Percentiles rank a stretch among this genome's conserved stretches.
Evolutionary conservation across 345 rosid species (phyloP).

Genomic region (Euphorbia peplus): DNA sequence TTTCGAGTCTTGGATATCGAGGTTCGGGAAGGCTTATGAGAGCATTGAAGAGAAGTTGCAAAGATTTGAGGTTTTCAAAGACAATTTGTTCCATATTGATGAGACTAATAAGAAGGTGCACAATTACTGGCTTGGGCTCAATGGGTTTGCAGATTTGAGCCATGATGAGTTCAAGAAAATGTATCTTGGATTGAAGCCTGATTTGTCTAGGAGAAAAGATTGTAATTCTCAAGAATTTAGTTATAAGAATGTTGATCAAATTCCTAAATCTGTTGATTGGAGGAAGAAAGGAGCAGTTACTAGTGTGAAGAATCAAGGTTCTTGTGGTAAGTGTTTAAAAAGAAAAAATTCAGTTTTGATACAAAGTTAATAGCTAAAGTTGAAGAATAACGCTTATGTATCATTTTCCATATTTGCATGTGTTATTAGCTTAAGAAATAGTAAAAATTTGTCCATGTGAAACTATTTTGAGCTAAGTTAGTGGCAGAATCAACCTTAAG

Average conservation of each 20-base stretch:
- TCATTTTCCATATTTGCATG: too few species aligned
- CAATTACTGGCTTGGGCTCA: slow-evolving; percentile 33
- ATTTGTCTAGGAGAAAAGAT: slow-evolving; percentile 1
- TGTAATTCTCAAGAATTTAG: slow-evolving; percentile 4
- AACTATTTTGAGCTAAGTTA: too few species aligned
- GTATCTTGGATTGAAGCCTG: slow-evolving; percentile 26
- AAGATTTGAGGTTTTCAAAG: slow-evolving; percentile 31
- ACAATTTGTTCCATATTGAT: slow-evolving; percentile 29
- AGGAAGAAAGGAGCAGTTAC: slow-evolving; percentile 33
- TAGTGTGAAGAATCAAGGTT: slow-evolving; percentile 31
- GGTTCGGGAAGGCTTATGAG: slow-evolving; percentile 19
- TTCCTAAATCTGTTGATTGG: slow-evolving; percentile 33
- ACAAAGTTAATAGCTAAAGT: too few species aligned
- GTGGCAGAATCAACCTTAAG: too few species aligned
- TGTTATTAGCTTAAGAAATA: too few species aligned
- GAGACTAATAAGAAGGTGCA: slow-evolving; percentile 27
- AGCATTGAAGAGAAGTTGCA: slow-evolving; percentile 26
- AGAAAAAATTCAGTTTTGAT: too few species aligned
- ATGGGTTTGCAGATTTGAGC: slow-evolving; percentile 27
- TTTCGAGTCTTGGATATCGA: slow-evolving; percentile 28
- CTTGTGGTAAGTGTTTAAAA: slow-evolving; percentile 18
- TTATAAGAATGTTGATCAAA: slow-evolving; percentile 12
- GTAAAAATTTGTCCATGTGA: too few species aligned
- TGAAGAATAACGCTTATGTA: too few species aligned
- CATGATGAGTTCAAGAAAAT: slow-evolving; percentile 28